Percentiles rank a stretch among this genome's conserved stretches.
These are phyloP conservation scores for Teunomyces lycoperdinae DNA, from an alignment of 805 yeast species.

Conservation along the genomic window DNA sequence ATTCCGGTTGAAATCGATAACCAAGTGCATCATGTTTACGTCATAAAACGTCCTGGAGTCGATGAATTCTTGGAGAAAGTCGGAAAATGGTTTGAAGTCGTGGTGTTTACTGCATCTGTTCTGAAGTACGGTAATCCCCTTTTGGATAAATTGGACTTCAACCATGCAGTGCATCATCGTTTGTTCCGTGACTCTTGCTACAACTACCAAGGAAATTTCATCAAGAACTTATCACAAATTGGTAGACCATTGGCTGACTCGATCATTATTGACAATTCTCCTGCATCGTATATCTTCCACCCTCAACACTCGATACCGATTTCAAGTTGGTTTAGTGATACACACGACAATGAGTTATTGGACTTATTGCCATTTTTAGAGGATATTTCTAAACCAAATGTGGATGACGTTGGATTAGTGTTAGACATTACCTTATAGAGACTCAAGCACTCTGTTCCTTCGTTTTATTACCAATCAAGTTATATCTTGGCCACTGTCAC, in stretches of 20 bases:
- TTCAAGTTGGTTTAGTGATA: conserved; percentile 96
- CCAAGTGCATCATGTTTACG: conserved; percentile 90
- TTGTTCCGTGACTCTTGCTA: conserved; percentile 92
- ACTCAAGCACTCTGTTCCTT: neutral
- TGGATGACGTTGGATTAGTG: conserved; percentile 81
- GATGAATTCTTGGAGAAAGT: conserved; percentile 85
- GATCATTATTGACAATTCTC: conserved; percentile 93
- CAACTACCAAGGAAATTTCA: conserved; percentile 90
- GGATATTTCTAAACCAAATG: conserved; percentile 69
- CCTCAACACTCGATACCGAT: conserved; percentile 98
- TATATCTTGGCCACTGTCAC: too few relatives aligned
- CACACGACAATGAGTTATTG: conserved; percentile 91
- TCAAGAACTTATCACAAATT: conserved; percentile 88
- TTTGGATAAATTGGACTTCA: conserved; percentile 80
- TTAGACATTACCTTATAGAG: conserved; percentile 64
- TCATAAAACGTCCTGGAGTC: conserved; percentile 96
- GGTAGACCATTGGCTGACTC: conserved; percentile 87
- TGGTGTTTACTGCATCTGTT: conserved; percentile 95
- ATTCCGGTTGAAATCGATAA: conserved; percentile 96
- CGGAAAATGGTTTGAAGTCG: conserved; percentile 88
- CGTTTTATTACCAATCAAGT: neutral
- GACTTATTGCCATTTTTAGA: conserved; percentile 89
- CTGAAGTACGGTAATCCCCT: conserved; percentile 95
- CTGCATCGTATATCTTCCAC: conserved; percentile 96
- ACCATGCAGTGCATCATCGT: conserved; percentile 79